Base-by-base conservation (phyloP, 2,329 filamentous ascomycete genomes). In the Penicillium sp. region DNA sequence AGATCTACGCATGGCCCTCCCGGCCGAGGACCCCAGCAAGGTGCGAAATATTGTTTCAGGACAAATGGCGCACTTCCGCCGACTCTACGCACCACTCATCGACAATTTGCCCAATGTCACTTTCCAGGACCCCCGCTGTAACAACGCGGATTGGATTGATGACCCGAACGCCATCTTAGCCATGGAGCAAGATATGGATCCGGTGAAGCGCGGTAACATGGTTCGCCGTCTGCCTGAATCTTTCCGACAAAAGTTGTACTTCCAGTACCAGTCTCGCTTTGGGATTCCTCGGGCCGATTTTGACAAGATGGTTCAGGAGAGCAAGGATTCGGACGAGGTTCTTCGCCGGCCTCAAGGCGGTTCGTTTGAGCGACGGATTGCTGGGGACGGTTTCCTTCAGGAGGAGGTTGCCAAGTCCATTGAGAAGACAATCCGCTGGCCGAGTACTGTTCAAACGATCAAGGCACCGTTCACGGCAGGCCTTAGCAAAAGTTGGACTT, bases 1-100 rank as follows among this genome's bases (percentile, higher is more conserved):
- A 33, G 94, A 99, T 69, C 91, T 92, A n/a, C 89, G 94, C 61
- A 99, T 99, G 94, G 80, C 86, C 1, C 82, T 97, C 40, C 88
- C 90, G 2, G 90, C 90, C 1, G 94, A 99, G 73, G 90, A 97
- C 69, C 91, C 90, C 31, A 86, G 86, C 69, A 99, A 99, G 75
- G 91, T 99, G 19, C 82, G 84, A 66, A 97, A 97, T 73, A 99
- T 99, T 65, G 94, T 99, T 30, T 86, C 86, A 44, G 87, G 95
- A 69, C 96, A 99, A 73, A 85, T 97, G 69, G 79, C 88, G 36
- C 92, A 96, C 71, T 99, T 99, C 80, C 86, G 94, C 33, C 86
- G 90, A 5, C 83, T 99, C 0, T 99, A 99, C 72, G 87, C 89
- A 11, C 93, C 93, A 1, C 82, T 99, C 14, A 88, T 99, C 60